Conservation (phyloP, 2,329 filamentous ascomycete genomes). For the Ophiostoma sp. region DNA sequence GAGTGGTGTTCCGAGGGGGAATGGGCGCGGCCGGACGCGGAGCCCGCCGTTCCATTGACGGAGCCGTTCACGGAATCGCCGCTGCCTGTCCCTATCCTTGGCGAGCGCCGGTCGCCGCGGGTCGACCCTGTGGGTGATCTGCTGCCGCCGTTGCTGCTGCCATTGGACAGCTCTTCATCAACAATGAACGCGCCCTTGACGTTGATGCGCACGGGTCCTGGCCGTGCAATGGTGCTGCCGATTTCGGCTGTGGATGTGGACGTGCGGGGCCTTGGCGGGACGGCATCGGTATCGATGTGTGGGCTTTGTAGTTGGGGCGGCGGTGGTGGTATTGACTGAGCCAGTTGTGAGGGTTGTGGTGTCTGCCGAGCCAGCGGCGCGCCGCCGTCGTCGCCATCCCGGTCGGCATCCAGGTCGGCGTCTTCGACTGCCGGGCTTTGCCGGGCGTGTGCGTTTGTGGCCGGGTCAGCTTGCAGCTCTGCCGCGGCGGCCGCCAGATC, state of each 20-base stretch:
- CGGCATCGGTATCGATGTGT: slow-evolving; percentile 1
- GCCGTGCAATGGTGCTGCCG: slow-evolving; percentile 61
- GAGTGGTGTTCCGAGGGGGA: slow-evolving; percentile 56
- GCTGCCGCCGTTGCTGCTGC: slow-evolving; percentile 20
- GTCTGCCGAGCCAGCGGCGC: slow-evolving; percentile 3
- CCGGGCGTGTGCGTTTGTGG: background rate
- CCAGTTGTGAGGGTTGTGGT: background rate
- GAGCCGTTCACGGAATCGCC: slow-evolving; percentile 38
- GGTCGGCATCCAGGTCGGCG: background rate
- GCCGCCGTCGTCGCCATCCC: slow-evolving; percentile 10
- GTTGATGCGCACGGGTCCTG: slow-evolving; percentile 85
- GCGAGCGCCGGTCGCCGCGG: background rate
- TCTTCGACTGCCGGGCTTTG: background rate
- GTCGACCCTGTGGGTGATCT: slow-evolving; percentile 25
- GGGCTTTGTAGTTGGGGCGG: background rate
- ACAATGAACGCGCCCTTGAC: slow-evolving; percentile 96
- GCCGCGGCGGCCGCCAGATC: slow-evolving; percentile 16
- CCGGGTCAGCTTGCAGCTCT: slow-evolving; percentile 8
- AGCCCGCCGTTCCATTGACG: background rate
- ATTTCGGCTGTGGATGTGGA: slow-evolving; percentile 58
- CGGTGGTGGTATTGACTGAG: background rate
- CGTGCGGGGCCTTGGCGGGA: slow-evolving; percentile 38
- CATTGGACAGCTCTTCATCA: slow-evolving; percentile 65
- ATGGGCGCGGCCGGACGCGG: slow-evolving; percentile 24
- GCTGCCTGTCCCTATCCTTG: background rate